phyloP scores from a whole-genome alignment of 2,329 filamentous ascomycete species.

The Didymella exigua region DNA sequence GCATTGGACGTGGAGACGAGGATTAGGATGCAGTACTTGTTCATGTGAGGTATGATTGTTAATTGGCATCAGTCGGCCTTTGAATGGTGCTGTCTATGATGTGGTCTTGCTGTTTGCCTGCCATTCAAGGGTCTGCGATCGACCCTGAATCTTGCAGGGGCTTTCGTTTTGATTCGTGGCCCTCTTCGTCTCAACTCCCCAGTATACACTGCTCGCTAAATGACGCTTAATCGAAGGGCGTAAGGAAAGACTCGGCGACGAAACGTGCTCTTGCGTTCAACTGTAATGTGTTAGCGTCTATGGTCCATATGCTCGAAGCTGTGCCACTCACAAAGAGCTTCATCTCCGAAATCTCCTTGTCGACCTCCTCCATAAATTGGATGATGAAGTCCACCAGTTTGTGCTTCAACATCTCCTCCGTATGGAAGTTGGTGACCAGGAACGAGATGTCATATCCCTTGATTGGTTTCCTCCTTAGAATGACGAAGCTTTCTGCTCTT shows the following conservation, averaged over 20 bases:
- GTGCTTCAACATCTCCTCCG: conserved; percentile 98
- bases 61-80: not conserved
- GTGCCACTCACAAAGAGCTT: conserved; percentile 86
- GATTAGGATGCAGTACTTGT: not conserved
- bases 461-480: conserved; percentile 91
- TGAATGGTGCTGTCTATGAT: not conserved
- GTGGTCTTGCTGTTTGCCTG: not conserved
- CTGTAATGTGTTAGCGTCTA: conserved; percentile 57
- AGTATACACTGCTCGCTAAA: conserved; percentile 19
- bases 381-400: conserved; percentile 99
- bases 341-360: conserved; percentile 99
- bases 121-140: not conserved
- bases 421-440: conserved; percentile 98
- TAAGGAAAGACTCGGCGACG: conserved; percentile 97
- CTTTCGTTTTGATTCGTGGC: not conserved
- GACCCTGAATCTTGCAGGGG: not conserved
- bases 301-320: not conserved
- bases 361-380: conserved; percentile 99
- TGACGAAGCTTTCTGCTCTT: conserved; percentile 95
- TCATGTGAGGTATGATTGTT: not conserved
- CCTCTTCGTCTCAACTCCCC: not conserved
- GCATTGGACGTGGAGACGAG: not conserved
- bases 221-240: conserved; percentile 60
- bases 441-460: conserved; percentile 99
- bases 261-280: conserved; percentile 96